Percentiles rank a stretch among this genome's conserved stretches.
Conservation (phyloP, 2,329 filamentous ascomycete genomes). For the Colletotrichum sp. region DNA sequence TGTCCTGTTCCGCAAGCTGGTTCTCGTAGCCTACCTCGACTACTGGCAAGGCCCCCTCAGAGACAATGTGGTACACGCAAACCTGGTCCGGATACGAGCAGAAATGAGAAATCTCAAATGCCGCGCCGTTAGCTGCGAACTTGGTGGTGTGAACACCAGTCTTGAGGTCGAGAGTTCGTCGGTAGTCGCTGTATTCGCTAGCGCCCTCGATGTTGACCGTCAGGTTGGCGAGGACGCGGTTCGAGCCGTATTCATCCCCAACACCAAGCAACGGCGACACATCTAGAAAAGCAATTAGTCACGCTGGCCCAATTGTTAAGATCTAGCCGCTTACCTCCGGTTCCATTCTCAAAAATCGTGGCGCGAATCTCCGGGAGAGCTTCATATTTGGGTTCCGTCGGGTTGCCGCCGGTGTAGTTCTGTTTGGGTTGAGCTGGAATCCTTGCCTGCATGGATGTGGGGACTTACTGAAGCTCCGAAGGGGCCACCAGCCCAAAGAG, state of each 20-base stretch:
- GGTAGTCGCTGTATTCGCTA: conserved; percentile 36
- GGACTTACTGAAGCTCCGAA: conserved; percentile 44
- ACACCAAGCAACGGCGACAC: conserved; percentile 42
- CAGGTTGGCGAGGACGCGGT: conserved; percentile 51
- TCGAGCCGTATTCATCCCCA: conserved; percentile 47
- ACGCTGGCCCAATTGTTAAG: too few species aligned
- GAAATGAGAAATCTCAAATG: conserved; percentile 29
- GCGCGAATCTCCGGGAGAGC: conserved; percentile 47
- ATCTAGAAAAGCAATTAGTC: conserved; percentile 23
- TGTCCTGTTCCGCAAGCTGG: conserved; percentile 30
- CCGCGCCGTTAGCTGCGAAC: conserved; percentile 36
- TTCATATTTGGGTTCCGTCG: conserved; percentile 33
- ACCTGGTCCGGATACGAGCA: conserved; percentile 49
- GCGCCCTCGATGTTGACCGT: conserved; percentile 41
- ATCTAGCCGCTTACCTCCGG: conserved; percentile 42
- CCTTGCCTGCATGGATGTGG: rapidly evolving
- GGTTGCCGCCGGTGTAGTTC: conserved; percentile 54
- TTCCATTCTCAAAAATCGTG: conserved; percentile 53
- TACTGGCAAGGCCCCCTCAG: conserved; percentile 36
- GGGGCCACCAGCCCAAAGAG: conserved; percentile 54
- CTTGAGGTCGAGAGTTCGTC: conserved; percentile 45
- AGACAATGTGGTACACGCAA: conserved; percentile 30
- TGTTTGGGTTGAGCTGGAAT: conserved; percentile 2
- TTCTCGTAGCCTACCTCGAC: conserved; percentile 49
- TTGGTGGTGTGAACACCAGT: conserved; percentile 43